These are phyloP conservation scores for Alternaria longipes DNA, from an alignment of 2,329 filamentous ascomycete genomes.

Conservation along the genomic window DNA sequence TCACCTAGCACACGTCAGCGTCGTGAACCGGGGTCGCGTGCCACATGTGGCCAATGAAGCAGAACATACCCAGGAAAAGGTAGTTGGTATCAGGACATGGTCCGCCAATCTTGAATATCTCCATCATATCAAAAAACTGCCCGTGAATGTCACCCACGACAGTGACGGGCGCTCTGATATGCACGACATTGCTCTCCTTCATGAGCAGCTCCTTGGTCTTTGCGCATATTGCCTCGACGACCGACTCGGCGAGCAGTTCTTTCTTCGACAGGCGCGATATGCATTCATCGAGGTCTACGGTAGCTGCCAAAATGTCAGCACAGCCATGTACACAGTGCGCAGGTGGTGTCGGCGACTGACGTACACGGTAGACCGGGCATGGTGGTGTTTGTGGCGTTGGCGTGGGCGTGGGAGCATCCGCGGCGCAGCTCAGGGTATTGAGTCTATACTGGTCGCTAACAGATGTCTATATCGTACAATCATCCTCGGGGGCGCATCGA, in stretches of 20 bases:
- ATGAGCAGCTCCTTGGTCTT: conserved; percentile 99
- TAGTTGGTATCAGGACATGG: conserved; percentile 99
- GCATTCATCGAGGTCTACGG: conserved; percentile 98
- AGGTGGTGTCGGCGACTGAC: conserved; percentile 28
- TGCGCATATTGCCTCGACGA: conserved; percentile 98
- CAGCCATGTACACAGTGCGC: conserved; percentile 2
- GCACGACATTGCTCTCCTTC: conserved; percentile 99
- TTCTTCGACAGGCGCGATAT: conserved; percentile 97
- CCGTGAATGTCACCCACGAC: conserved; percentile 99
- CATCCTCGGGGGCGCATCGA: conserved; percentile 50
- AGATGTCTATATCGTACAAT: conserved; percentile 52
- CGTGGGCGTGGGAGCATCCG: conserved; percentile 37
- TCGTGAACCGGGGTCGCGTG: conserved; percentile 32
- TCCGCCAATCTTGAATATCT: conserved; percentile 98
- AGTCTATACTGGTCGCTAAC: conserved; percentile 49
- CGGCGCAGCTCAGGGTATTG: conserved; percentile 44
- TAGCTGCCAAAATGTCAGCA: conserved; percentile 66
- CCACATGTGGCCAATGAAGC: conserved; percentile 11
- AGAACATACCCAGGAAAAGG: conserved; percentile 81
- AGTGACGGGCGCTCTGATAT: conserved; percentile 93
- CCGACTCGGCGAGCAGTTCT: conserved; percentile 94
- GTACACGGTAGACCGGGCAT: conserved; percentile 63
- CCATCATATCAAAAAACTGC: conserved; percentile 98
- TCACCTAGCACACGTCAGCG: conserved; percentile 69
- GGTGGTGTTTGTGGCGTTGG: conserved; percentile 36